Evolutionary conservation across 345 rosid species (phyloP), one percentile per base, ranked within the genome.

Genomic region (Pugionium dolabratum): DNA sequence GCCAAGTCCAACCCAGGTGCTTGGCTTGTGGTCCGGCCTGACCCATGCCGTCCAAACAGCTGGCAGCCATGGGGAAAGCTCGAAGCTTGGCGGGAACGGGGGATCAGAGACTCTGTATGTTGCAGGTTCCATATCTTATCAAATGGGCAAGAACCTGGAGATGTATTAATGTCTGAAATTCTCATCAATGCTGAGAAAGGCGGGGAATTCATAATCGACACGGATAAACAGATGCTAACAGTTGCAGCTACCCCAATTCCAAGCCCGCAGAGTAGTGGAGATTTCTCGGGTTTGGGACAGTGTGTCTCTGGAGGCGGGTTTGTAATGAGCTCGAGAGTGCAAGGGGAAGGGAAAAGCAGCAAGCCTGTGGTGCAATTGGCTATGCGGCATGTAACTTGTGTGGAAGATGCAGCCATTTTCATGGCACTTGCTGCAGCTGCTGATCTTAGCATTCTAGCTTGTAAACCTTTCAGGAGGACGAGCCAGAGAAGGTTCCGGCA

Each of bases 61-160:
- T 92, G 97, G 98, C 86, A 86, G 74, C 98, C 98, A 4, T 92
- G 98, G 97, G 97, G 97, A 78, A 92, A 84, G 82, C 91, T 92
- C 0, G 95, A 92, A 76, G 95, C 88, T 2, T 92, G 98, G 98
- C 91, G 95, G 4, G 98, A 92, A 73, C 95, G 98, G 2, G 93
- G 98, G 59, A 75, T 87, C 47, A 82, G 97, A 74, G 96, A 92
- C 78, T 81, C 95, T 0, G 66, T 92, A 1, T 92, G 96, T 80
- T 87, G 93, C 78, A 79, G 93, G 42, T 92, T 92, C 67, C 91
- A 86, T 73, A 85, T 92, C 64, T 70, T 92, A 32, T 85, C 98
- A 0, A 90, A 86, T 67, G 87, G 74, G 55, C 85, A 84, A 75
- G 96, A 87, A 42, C 83, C 81, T 56, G 95, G 88, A 1, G 89